Base-by-base conservation (phyloP, 1,284 basidiomycete genomes). In the Amylostereum areolatum region DNA sequence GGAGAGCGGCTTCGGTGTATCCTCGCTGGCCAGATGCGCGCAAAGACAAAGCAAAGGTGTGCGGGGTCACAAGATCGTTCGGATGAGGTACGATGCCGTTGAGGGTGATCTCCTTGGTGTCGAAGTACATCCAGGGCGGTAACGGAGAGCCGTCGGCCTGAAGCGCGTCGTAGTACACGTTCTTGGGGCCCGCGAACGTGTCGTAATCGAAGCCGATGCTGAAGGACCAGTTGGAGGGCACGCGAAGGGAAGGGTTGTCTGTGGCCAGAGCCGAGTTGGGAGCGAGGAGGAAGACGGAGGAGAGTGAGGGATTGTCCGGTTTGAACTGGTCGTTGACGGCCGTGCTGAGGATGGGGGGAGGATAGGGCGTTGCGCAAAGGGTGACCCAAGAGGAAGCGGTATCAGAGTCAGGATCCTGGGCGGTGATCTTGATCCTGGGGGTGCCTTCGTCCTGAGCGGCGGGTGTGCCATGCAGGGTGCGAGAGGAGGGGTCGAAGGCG, bases 161-260 rank as follows among this genome's bases (percentile, higher is more conserved):
- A 29, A 77, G 71, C 7, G 84, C 83, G 5, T 78, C 74, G 60
- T 92, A 94, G 64, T 70, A 89, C 11, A 95, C 54, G 49, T 68
- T 64, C 44, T 68, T 67, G 18, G 62, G 48, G 12, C 76, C 69
- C 1, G 61, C 60, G 63, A 85, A 89, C 1, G 89, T 93, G 45
- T 78, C 71, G 52, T 79, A 73, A 39, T 82, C 70, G 58, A 97
- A 83, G 8, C 94, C 95, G 50, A 97, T 77, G 58, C 90, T 93
- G 68, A 96, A 97, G 0, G 90, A 92, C 92, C 93, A 97, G 30
- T 73, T 70, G 2, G 81, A 79, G 1, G 92, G 93, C 7, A 96
- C 77, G 41, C 92, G 76, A 48, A 97, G 65, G 10, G 80, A 75
- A 25, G 88, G 87, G 45, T 74, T 73, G 12, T 63, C 57, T 11